Evolutionary conservation across 306 rosid genomes (phyloP), one percentile per base, ranked within the genome.

Genomic region (Myrica gale): DNA sequence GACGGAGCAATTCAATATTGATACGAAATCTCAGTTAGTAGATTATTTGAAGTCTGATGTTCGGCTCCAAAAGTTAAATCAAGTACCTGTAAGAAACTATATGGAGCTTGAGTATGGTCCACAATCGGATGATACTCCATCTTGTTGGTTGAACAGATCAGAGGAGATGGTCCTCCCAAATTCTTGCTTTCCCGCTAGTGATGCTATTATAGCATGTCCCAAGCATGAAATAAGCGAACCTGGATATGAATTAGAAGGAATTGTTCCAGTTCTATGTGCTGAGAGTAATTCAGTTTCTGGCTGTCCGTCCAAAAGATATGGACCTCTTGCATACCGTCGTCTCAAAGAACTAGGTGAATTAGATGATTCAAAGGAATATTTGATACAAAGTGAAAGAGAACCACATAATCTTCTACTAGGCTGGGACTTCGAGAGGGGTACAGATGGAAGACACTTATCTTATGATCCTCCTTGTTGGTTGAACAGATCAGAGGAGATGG

Each of bases 381-480:
- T 67, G 66, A 21, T 73, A 1, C 32, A 1, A 26, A 26, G 32
- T 53, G 60, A 80, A 72, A 83, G 76, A 76, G 86, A 80, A 11
- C 85, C 76, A 21, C 20, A 67, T 73, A 57, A 86, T 74, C 83
- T 81, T 84, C 86, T 82, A 47, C 80, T 88, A 42, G 93, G 79
- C 23, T 88, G 82, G 74, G 85, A 82, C 56, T 79, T 60, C 44
- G 84, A 79, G 74, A 32, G 72, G 48, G 51, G 21, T 12, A 39
- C 54, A 45, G 81, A 72, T 41, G 84, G 76, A 74, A 84, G 73
- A 71, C 69, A 41, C 67, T 62, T 46, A 2, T 77, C 86, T 48
- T 26, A 62, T 50, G 80, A 88, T 82, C 52, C 44, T 41, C 68
- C 88, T 78, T 81, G 85, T 75, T 39, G 41, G 81, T 74, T 81